These are phyloP conservation scores for Curvularia verruculosa DNA, from an alignment of 2,329 filamentous ascomycete species.

Conservation along the genomic window DNA sequence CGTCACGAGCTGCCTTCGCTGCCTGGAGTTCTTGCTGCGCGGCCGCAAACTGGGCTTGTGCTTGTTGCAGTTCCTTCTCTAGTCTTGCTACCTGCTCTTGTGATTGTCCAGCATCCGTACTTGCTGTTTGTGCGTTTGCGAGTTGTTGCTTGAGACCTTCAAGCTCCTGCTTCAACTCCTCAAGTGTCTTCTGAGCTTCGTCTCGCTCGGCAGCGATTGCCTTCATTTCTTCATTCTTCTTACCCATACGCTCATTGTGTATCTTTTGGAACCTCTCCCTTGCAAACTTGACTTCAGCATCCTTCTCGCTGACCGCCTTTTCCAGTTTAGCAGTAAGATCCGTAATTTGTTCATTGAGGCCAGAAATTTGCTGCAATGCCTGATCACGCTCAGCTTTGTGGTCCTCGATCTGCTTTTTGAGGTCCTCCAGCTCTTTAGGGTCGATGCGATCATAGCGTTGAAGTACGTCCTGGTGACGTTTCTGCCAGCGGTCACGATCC, in stretches of 20 bases:
- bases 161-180: slow-evolving; percentile 60
- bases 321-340: slow-evolving; percentile 48
- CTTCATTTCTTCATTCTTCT: slow-evolving; percentile 58
- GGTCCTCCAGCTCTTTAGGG: slow-evolving; percentile 85
- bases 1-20: slow-evolving; percentile 68
- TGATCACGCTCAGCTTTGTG: slow-evolving; percentile 60
- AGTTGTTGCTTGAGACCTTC: slow-evolving; percentile 57
- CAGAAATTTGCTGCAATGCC: slow-evolving; percentile 58
- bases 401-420: slow-evolving; percentile 75
- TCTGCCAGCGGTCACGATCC: slow-evolving; percentile 93
- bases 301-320: slow-evolving; percentile 39
- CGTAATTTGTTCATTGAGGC: slow-evolving; percentile 56
- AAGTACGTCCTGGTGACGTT: slow-evolving; percentile 92
- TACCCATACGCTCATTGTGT: slow-evolving; percentile 29
- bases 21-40: slow-evolving; percentile 59
- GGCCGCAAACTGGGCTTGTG: slow-evolving; percentile 26
- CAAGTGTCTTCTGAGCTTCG: slow-evolving; percentile 51
- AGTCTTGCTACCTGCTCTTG: slow-evolving; percentile 68
- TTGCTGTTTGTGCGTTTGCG: slow-evolving; percentile 14
- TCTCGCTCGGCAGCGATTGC: slow-evolving; percentile 67
- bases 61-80: slow-evolving; percentile 31
- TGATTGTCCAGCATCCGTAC: slow-evolving; percentile 24
- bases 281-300: slow-evolving; percentile 50
- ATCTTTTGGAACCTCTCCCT: slow-evolving; percentile 58
- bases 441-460: slow-evolving; percentile 96